Base-by-base conservation (phyloP, 1,284 basidiomycete genomes). In the Heterobasidion annosum region DNA sequence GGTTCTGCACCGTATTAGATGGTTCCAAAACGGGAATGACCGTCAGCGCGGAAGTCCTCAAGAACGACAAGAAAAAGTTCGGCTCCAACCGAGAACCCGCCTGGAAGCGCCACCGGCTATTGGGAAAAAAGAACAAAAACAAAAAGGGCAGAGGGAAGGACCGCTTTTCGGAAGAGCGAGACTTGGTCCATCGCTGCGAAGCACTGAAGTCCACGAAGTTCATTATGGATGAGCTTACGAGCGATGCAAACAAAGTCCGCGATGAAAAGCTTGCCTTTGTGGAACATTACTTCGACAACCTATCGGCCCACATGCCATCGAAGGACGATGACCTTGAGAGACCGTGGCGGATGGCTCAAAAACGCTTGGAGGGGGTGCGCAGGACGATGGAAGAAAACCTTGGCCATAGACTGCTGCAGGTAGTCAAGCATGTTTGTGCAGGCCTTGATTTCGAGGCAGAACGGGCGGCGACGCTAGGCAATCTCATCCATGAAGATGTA, bases 1-100 rank as follows among this genome's bases (percentile, higher is more conserved):
- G 83, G 69, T 86, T 85, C 59, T 80, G 77, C 58, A 75, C 73
- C 43, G 69, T 77, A 6, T 72, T 86, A 2, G 83, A 86, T 60
- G 78, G 79, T 0, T 63, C 73, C 7, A 85, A 85, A 62, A 81
- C 78, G n/a, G 83, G 83, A 0, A 67, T 80, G 48, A 70, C 67
- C 1, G 72, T 83, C 33, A 61, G 63, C 7, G 66, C 64, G 0
- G 59, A 68, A 0, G 62, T 69, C 8, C 65, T 70, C 34, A 56
- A 56, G n/a, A 52, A 47, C 6, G 66, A 68, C 48, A 56, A 56
- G 37, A 53, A 51, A 16, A 54, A 48, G 15, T 58, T 8, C 16
- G 51, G 59, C 37, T 50, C 50, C 0, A n/a, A 42, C 3, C 56
- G 57, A 1, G 15, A 34, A 7, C 66, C 64, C 0, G 50, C 42